phyloP scores from a whole-genome alignment of 768 basidiomycete species.

The Russula emetica region DNA sequence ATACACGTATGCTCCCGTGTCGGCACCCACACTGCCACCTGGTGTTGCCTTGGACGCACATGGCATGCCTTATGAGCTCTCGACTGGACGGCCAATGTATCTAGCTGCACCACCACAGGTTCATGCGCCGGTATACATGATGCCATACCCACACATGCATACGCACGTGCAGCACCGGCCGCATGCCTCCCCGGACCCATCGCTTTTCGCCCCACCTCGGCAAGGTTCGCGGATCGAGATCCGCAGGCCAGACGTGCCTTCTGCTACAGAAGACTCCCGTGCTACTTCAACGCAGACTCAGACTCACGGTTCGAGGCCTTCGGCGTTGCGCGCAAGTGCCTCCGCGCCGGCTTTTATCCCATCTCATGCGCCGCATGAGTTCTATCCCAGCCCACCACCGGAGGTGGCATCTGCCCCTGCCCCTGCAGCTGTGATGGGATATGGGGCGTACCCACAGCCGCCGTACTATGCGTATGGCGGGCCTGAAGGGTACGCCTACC shows the following conservation, averaged over 20 bases:
- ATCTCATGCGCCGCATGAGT: conserved; percentile 29
- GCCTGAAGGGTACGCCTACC: conserved; percentile 19
- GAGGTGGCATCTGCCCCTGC: conserved; percentile 32
- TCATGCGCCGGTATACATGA: conserved; percentile 45
- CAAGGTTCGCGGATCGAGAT: conserved; percentile 71
- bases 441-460: conserved; percentile 44
- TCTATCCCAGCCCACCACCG: conserved; percentile 28
- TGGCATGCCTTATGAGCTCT: conserved; percentile 76
- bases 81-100: conserved; percentile 77
- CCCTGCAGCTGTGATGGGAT: conserved; percentile 46
- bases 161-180: conserved; percentile 43
- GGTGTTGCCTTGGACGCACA: conserved; percentile 71
- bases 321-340: conserved; percentile 39
- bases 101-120: conserved; percentile 41
- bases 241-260: conserved; percentile 49
- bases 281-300: conserved; percentile 3
- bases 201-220: conserved; percentile 73
- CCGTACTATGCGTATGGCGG: conserved; percentile 21
- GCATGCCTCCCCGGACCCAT: conserved; percentile 55
- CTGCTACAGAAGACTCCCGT: neutral
- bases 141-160: conserved; percentile 64
- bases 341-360: conserved; percentile 20
- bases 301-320: conserved; percentile 29
- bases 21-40: conserved; percentile 48
- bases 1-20: conserved; percentile 48